Evolutionary conservation across 805 yeast genomes (phyloP).

Genomic region (Torulaspora gathmanii): DNA sequence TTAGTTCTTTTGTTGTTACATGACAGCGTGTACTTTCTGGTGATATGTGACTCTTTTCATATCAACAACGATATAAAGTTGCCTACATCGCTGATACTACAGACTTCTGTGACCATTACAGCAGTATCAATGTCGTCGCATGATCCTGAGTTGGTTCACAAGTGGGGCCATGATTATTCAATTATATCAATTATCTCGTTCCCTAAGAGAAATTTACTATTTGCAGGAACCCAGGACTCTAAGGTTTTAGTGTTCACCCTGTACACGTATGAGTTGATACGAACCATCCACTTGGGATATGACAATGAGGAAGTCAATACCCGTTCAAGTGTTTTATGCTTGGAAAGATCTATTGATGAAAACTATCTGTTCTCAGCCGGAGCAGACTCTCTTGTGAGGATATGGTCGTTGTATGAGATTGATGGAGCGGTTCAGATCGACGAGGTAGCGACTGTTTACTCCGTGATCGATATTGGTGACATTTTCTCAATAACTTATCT

Average conservation of each 20-base stretch:
- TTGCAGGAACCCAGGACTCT: constrained; percentile 90
- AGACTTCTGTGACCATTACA: no score
- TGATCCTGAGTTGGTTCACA: constrained; percentile 46
- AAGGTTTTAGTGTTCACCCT: constrained; percentile 68
- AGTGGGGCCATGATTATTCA: constrained; percentile 71
- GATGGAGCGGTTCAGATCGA: constrained; percentile 24
- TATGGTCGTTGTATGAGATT: constrained; percentile 59
- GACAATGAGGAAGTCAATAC: constrained; percentile 26
- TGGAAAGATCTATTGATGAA: constrained; percentile 52
- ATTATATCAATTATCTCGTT: constrained; percentile 67
- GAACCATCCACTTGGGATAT: constrained; percentile 49
- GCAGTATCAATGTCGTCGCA: constrained; percentile 1
- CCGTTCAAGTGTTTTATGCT: constrained; percentile 53
- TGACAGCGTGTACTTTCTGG: no score
- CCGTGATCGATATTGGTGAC: constrained; percentile 87
- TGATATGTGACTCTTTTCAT: background rate
- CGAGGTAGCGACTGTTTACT: constrained; percentile 70
- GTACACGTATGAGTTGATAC: constrained; percentile 49
- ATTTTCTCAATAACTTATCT: constrained; percentile 79
- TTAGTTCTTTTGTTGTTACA: no score
- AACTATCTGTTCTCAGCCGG: constrained; percentile 74
- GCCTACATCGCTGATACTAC: no score
- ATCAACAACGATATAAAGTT: background rate
- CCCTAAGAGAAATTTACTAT: constrained; percentile 52
- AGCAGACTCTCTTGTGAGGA: constrained; percentile 81